Conservation (phyloP, 129 eudicot genomes). For the Escallonia rubra region DNA sequence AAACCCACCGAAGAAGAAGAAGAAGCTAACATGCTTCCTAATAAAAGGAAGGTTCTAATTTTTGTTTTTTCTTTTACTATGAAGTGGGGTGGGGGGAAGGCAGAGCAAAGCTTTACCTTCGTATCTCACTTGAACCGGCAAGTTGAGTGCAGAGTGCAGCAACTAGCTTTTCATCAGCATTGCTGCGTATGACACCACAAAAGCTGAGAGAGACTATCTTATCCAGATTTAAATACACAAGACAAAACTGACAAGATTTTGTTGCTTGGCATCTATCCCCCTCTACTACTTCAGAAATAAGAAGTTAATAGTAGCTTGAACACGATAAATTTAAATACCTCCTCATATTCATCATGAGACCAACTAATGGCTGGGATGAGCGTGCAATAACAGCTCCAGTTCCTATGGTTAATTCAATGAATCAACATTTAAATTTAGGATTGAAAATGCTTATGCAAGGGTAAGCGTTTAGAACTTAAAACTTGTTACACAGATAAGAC, state of each 20-base stretch:
- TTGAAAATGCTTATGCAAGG: no score
- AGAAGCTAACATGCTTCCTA: no score
- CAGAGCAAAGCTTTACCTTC: constrained; percentile 35
- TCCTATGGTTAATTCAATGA: constrained; percentile 30
- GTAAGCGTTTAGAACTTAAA: no score
- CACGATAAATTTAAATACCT: constrained; percentile 35
- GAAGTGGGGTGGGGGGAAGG: background rate
- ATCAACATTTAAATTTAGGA: background rate
- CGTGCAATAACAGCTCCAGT: constrained; percentile 97
- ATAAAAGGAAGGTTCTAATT: no score
- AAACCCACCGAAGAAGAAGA: no score
- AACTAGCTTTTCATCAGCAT: constrained; percentile 93
- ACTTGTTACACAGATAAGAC: no score
- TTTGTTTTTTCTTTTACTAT: no score
- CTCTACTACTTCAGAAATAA: background rate
- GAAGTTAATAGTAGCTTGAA: background rate
- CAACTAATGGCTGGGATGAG: constrained; percentile 95
- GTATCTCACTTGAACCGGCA: constrained; percentile 41
- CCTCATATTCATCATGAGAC: constrained; percentile 99
- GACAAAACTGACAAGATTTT: background rate
- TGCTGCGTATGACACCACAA: constrained; percentile 45
- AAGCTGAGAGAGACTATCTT: constrained; percentile 1
- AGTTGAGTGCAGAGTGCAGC: constrained; percentile 78
- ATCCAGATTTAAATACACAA: background rate
- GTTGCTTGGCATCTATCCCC: background rate